These are phyloP conservation scores for Pythium brassicae DNA, from an alignment of 352 stramenopile species.

Conservation along the genomic window DNA sequence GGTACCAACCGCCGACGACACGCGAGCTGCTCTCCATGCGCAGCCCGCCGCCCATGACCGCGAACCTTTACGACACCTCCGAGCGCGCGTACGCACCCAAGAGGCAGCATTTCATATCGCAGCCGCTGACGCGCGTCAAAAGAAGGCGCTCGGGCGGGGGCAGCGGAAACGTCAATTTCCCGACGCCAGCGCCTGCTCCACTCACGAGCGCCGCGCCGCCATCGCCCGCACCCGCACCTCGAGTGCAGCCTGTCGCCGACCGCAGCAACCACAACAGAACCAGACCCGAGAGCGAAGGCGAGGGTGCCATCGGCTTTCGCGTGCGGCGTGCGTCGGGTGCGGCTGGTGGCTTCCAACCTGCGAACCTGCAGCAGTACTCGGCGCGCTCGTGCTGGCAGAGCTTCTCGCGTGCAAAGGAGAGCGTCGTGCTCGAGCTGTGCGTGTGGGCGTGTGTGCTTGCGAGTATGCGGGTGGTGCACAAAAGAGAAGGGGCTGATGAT, in stretches of 20 bases:
- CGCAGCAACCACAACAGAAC: too few relatives aligned
- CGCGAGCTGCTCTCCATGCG: not conserved
- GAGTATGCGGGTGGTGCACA: not conserved
- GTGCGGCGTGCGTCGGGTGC: slow-evolving; percentile 34
- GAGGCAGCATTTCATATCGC: slow-evolving; percentile 13
- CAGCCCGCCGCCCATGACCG: not conserved
- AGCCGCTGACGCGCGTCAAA: slow-evolving; percentile 12
- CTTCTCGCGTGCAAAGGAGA: slow-evolving; percentile 45
- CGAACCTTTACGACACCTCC: slow-evolving; percentile 15
- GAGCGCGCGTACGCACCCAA: slow-evolving; percentile 6
- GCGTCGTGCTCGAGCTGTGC: slow-evolving; percentile 47
- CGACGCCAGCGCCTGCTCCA: not conserved
- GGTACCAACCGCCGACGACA: not conserved
- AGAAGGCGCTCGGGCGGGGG: slow-evolving; percentile 7
- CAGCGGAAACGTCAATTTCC: slow-evolving; percentile 6
- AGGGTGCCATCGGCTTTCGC: slow-evolving; percentile 24
- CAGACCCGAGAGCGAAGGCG: not conserved
- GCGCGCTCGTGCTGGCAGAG: slow-evolving; percentile 55
- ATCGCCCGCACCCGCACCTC: not conserved
- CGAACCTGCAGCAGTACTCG: slow-evolving; percentile 52
- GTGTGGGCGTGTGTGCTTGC: slow-evolving; percentile 5
- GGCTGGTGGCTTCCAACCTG: slow-evolving; percentile 22
- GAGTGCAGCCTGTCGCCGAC: not conserved
- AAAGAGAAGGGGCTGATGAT: not conserved
- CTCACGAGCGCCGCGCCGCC: not conserved